These are phyloP conservation scores for Sequoia sempervirens DNA, from an alignment of 75 land plant species.

Conservation along the genomic window DNA sequence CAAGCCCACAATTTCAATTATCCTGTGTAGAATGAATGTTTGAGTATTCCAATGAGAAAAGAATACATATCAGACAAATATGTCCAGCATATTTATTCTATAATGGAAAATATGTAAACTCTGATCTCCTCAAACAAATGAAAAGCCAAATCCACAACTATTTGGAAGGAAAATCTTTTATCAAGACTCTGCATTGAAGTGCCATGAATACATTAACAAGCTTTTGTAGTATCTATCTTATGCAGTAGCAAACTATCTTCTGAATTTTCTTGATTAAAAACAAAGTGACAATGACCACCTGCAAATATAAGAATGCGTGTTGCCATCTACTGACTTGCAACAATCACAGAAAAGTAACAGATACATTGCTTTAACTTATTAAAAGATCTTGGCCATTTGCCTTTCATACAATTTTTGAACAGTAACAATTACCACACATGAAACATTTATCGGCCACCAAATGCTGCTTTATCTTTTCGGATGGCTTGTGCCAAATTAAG, in stretches of 20 bases:
- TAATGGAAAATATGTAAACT: neutral
- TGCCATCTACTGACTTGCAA: neutral
- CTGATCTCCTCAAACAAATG: neutral
- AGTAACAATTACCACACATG: neutral
- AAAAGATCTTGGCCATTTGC: neutral
- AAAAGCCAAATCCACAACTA: neutral
- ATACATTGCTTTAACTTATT: neutral
- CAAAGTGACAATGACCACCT: neutral
- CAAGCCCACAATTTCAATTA: neutral
- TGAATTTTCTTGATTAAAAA: neutral
- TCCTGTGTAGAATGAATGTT: neutral
- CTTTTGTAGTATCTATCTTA: neutral
- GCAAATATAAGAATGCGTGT: neutral
- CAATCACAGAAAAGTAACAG: neutral
- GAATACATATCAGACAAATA: neutral
- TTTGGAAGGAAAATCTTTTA: neutral
- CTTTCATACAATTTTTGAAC: neutral
- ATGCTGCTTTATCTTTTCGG: constrained; percentile 57
- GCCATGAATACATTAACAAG: neutral
- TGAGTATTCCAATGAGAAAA: neutral
- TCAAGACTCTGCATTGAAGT: neutral
- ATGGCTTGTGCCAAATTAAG: constrained; percentile 63
- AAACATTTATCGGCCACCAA: constrained; percentile 47
- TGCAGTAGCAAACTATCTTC: neutral
- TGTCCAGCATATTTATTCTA: neutral